Conservation (phyloP, 306 rosid genomes). For the Dicorynia guianensis region DNA sequence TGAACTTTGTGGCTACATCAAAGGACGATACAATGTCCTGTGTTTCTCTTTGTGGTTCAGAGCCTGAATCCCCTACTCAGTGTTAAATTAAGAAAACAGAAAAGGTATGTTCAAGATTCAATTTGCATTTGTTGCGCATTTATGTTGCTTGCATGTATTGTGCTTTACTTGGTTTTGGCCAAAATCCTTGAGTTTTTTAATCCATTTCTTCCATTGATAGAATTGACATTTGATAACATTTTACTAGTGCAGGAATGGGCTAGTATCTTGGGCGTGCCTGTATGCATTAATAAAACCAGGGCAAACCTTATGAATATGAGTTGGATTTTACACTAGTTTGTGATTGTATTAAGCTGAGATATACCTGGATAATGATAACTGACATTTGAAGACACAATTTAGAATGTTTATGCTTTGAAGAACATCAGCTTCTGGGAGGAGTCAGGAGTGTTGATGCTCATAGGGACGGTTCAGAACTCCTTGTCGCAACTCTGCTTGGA, state of each 20-base stretch:
- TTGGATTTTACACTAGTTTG: constrained; percentile 67
- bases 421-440: constrained; percentile 44
- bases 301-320: constrained; percentile 72
- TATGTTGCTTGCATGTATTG: neutral
- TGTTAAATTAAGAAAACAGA: constrained; percentile 45
- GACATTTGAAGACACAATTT: constrained; percentile 55
- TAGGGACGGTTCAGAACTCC: constrained; percentile 51
- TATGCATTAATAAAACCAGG: constrained; percentile 44
- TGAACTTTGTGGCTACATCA: constrained; percentile 83
- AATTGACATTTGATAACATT: constrained; percentile 9
- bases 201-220: neutral
- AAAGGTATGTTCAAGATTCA: constrained; percentile 46
- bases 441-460: constrained; percentile 46
- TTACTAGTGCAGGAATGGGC: constrained; percentile 60
- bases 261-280: constrained; percentile 43
- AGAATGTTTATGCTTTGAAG: constrained; percentile 52
- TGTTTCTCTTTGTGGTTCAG: constrained; percentile 85
- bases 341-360: constrained; percentile 70
- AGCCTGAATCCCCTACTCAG: constrained; percentile 89
- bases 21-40: constrained; percentile 95
- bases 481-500: constrained; percentile 35
- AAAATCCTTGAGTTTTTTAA: neutral
- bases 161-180: constrained; percentile 12
- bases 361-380: constrained; percentile 51
- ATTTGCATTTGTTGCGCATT: neutral